Percentiles rank a stretch among this genome's conserved stretches.
These are phyloP conservation scores for Tanacetum coccineum DNA, from an alignment of 129 eudicot genomes.

Conservation along the genomic window DNA sequence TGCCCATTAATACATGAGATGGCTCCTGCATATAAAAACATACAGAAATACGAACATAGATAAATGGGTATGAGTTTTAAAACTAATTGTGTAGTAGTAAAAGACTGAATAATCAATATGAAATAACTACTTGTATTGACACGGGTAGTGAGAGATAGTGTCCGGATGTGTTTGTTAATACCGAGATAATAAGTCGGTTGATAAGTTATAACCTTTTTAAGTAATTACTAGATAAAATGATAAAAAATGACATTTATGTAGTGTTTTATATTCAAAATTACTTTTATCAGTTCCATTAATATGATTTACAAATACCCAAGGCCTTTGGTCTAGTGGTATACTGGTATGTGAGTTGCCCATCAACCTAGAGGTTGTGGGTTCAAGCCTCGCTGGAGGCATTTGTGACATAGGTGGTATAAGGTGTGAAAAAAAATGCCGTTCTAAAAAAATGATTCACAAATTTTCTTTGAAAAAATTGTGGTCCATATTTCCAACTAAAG, in stretches of 20 bases:
- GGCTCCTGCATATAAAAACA: constrained; percentile 48
- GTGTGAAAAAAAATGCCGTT: too few relatives aligned
- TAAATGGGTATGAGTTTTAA: background rate
- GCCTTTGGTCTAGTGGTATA: too few relatives aligned
- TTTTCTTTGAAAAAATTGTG: background rate
- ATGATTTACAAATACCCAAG: too few relatives aligned
- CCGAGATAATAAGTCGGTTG: background rate
- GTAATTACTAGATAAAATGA: background rate
- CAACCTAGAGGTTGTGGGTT: too few relatives aligned
- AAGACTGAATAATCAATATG: background rate
- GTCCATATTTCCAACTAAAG: background rate
- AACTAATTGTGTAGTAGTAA: background rate
- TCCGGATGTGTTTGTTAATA: background rate
- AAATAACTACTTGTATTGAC: background rate
- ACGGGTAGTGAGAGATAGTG: background rate
- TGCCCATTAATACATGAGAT: constrained; percentile 82
- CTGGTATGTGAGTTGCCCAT: too few relatives aligned
- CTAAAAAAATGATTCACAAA: too few relatives aligned
- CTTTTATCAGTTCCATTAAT: background rate
- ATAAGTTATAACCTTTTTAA: background rate
- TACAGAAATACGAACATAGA: background rate
- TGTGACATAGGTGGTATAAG: too few relatives aligned
- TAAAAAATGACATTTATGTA: background rate
- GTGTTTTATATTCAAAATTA: background rate
- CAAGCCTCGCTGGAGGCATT: too few relatives aligned